Conservation (phyloP, 352 stramenopile genomes). For the Pseudoperonospora humuli region DNA sequence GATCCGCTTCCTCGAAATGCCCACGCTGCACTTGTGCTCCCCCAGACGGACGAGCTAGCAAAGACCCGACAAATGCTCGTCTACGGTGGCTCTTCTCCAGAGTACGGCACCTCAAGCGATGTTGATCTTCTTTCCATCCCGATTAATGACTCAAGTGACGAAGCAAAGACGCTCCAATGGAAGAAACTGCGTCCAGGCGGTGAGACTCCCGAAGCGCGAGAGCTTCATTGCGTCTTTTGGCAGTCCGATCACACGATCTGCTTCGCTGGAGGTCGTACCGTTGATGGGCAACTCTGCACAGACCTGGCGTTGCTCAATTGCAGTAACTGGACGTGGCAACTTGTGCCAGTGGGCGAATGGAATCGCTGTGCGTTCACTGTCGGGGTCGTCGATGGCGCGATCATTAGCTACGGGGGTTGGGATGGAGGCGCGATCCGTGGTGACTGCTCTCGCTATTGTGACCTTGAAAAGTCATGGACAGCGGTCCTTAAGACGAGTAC, state of each 20-base stretch:
- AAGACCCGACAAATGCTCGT: slow-evolving; percentile 33
- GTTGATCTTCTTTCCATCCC: slow-evolving; percentile 38
- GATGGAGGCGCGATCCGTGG: too few species aligned
- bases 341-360: slow-evolving; percentile 47
- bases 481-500: too few species aligned
- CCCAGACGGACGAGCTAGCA: neutral
- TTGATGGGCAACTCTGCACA: slow-evolving; percentile 42
- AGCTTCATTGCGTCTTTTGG: too few species aligned
- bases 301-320: slow-evolving; percentile 46
- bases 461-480: too few species aligned
- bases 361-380: slow-evolving; percentile 42
- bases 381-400: slow-evolving; percentile 5
- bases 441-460: too few species aligned
- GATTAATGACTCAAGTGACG: neutral
- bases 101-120: slow-evolving; percentile 46
- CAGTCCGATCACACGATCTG: slow-evolving; percentile 21
- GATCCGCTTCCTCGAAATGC: slow-evolving; percentile 42
- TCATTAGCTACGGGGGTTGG: slow-evolving; percentile 29
- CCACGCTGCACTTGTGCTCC: slow-evolving; percentile 39
- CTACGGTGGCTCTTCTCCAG: slow-evolving; percentile 53
- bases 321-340: slow-evolving; percentile 36
- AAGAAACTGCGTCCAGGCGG: too few species aligned
- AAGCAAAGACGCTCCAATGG: neutral
- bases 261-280: slow-evolving; percentile 45
- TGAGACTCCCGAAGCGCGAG: too few species aligned